These are phyloP conservation scores for Filobasidium floriforme DNA, from an alignment of 768 basidiomycete species.

Conservation along the genomic window DNA sequence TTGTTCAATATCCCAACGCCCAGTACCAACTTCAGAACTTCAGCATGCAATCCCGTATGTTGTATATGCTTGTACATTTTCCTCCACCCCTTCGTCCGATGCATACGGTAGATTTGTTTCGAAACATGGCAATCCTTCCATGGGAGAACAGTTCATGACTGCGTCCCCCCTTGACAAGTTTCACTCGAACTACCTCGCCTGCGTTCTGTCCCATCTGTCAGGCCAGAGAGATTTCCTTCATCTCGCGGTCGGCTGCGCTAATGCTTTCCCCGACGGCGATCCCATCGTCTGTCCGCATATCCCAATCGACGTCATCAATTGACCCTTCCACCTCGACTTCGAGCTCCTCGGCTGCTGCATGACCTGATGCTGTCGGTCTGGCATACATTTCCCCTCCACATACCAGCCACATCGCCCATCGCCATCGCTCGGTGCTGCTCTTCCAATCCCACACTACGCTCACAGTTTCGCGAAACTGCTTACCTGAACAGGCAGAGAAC, in stretches of 20 bases:
- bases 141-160: no score
- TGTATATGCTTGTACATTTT: no score
- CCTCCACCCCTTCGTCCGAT: no score
- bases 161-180: no score
- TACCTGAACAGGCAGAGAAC: not conserved
- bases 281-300: constrained; percentile 1
- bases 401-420: constrained; percentile 6
- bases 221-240: not conserved
- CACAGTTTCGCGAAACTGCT: not conserved
- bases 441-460: constrained; percentile 5
- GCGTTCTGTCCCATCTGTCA: no score
- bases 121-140: no score
- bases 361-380: no score
- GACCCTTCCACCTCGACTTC: not conserved
- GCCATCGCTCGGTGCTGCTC: not conserved
- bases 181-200: no score
- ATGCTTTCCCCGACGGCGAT: constrained; percentile 6
- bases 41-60: no score
- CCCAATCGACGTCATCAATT: not conserved
- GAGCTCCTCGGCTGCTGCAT: not conserved
- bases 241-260: not conserved
- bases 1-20: no score
- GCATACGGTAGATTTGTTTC: no score
- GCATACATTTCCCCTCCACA: not conserved
- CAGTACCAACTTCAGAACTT: no score